phyloP scores from a whole-genome alignment of 129 eudicot species.

The Solidago caesia region DNA sequence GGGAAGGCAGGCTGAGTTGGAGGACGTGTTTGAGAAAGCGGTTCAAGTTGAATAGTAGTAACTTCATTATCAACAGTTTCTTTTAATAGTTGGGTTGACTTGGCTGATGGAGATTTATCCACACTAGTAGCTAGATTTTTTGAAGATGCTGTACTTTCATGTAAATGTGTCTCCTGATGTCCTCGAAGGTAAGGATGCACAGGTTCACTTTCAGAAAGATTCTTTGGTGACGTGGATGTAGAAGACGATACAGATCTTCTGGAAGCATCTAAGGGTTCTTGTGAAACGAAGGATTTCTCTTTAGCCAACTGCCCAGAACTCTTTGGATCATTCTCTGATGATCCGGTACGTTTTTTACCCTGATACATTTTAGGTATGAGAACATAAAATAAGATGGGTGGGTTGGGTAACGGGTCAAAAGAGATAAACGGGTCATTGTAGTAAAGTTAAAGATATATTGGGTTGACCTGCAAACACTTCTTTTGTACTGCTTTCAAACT shows the following conservation, averaged over 20 bases:
- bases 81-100: constrained; percentile 10
- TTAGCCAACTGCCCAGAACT: constrained; percentile 6
- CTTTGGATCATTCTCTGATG: constrained; percentile 7
- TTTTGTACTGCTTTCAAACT: neutral
- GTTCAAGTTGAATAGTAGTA: constrained; percentile 13
- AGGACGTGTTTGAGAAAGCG: constrained; percentile 14
- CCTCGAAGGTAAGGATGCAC: constrained; percentile 29
- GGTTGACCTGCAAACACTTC: neutral
- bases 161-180: constrained; percentile 11
- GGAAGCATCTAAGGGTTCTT: neutral
- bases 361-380: constrained; percentile 11
- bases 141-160: constrained; percentile 13
- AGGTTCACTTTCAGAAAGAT: constrained; percentile 7
- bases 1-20: constrained; percentile 19
- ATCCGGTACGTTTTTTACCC: constrained; percentile 22
- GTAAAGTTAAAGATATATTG: neutral
- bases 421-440: neutral
- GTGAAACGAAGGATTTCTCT: constrained; percentile 5
- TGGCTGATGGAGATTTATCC: constrained; percentile 6
- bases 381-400: constrained; percentile 10
- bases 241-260: constrained; percentile 13
- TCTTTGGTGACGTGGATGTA: constrained; percentile 1
- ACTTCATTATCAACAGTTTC: constrained; percentile 6
- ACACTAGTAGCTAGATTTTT: constrained; percentile 10
- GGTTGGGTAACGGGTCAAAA: neutral